Evolutionary conservation across 2,329 filamentous ascomycete species (phyloP).

Genomic region (Passalora sequoiae): DNA sequence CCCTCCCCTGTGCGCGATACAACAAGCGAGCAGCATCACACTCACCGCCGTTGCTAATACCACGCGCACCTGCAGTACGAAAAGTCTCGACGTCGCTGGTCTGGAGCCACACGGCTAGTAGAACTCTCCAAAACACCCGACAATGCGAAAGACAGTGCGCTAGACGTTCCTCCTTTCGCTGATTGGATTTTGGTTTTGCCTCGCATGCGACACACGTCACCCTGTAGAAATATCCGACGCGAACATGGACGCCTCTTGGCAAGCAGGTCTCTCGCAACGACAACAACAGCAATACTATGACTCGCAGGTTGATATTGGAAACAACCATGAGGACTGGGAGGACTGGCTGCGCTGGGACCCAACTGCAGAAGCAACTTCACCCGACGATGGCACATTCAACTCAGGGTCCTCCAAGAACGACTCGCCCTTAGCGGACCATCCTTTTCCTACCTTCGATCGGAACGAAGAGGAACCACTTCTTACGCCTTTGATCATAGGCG

Average conservation of each 20-base stretch:
- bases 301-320: conserved; percentile 11
- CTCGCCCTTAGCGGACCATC: conserved; percentile 32
- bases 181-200: conserved; percentile 4
- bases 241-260: conserved; percentile 20
- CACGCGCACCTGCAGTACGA: too few relatives aligned
- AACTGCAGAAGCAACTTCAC: conserved; percentile 32
- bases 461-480: conserved; percentile 25
- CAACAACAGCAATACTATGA: conserved; percentile 14
- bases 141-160: conserved; percentile 1
- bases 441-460: conserved; percentile 26
- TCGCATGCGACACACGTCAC: conserved; percentile 5
- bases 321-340: conserved; percentile 38
- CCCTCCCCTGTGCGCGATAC: background rate
- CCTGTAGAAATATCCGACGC: conserved; percentile 5
- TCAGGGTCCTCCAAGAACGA: conserved; percentile 34
- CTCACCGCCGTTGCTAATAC: too few relatives aligned
- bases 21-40: too few relatives aligned
- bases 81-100: too few relatives aligned
- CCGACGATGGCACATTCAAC: conserved; percentile 32
- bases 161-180: background rate
- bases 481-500: conserved; percentile 33
- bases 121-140: background rate
- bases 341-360: conserved; percentile 48
- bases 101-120: too few relatives aligned
- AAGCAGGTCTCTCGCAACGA: conserved; percentile 14